Evolutionary conservation across 202 grass and related monocot genomes (phyloP).

Genomic region (Carex sylvatica): DNA sequence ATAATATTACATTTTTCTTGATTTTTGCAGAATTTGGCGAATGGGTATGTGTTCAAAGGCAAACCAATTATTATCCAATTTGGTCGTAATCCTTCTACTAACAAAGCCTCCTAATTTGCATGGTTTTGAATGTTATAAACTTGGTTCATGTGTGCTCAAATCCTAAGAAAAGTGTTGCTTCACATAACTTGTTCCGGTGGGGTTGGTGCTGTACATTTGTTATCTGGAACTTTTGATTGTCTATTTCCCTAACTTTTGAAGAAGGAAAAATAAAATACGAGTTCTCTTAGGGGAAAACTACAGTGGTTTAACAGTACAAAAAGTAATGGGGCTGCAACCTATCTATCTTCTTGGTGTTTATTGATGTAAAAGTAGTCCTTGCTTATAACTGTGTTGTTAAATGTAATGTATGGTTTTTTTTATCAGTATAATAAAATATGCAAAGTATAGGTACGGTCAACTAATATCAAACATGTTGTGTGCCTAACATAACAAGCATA

Average conservation of each 20-base stretch:
- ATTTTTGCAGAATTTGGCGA: slow-evolving; percentile 69
- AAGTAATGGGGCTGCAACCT: background rate
- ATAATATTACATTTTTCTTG: background rate
- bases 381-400: background rate
- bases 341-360: background rate
- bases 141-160: background rate
- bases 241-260: background rate
- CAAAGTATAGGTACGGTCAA: no score
- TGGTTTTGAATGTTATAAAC: background rate
- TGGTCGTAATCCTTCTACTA: slow-evolving; percentile 65
- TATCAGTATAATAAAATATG: background rate
- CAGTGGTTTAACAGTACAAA: background rate
- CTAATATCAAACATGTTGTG: no score
- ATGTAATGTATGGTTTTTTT: background rate
- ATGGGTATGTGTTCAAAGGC: slow-evolving; percentile 88
- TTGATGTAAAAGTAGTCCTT: background rate
- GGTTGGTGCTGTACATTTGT: background rate
- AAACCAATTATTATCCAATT: slow-evolving; percentile 95
- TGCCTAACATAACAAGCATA: no score
- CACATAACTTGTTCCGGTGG: background rate
- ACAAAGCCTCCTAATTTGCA: slow-evolving; percentile 36
- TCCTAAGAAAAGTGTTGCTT: background rate
- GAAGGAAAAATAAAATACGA: background rate
- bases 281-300: background rate
- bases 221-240: background rate